Conservation (phyloP, 2,329 filamentous ascomycete species). For the Neoarthrinium moseri region DNA sequence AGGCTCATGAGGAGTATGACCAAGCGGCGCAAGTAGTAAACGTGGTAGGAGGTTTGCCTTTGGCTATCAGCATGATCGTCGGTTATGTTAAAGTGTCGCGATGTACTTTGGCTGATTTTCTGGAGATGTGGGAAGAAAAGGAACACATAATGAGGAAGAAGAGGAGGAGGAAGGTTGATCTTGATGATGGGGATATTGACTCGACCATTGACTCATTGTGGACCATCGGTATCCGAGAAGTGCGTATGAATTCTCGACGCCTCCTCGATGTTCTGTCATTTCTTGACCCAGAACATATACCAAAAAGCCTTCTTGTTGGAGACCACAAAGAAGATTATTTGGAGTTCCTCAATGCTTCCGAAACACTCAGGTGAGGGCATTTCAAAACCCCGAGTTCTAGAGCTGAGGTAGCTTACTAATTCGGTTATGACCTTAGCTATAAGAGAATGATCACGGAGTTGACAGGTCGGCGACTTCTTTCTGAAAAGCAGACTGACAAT, state of each 20-base stretch:
- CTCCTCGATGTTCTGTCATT: slow-evolving; percentile 20
- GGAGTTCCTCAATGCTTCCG: slow-evolving; percentile 13
- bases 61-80: slow-evolving; percentile 19
- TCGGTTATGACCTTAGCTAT: too few species aligned
- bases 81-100: slow-evolving; percentile 19
- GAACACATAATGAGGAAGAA: slow-evolving; percentile 5
- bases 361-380: slow-evolving; percentile 9
- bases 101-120: slow-evolving; percentile 15
- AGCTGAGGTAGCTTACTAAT: too few species aligned
- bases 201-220: slow-evolving; percentile 10
- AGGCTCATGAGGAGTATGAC: slow-evolving; percentile 15
- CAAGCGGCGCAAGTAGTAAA: slow-evolving; percentile 14
- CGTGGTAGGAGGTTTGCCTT: slow-evolving; percentile 15
- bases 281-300: slow-evolving; percentile 18
- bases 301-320: slow-evolving; percentile 16
- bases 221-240: slow-evolving; percentile 19
- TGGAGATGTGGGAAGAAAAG: slow-evolving; percentile 22
- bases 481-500: slow-evolving; percentile 7
- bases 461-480: slow-evolving; percentile 14
- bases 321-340: slow-evolving; percentile 16
- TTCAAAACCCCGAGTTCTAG: too few species aligned
- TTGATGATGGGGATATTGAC: slow-evolving; percentile 9
- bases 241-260: slow-evolving; percentile 12
- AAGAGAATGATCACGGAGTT: slow-evolving; percentile 18
- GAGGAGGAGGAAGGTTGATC: neutral